Base-by-base conservation (phyloP, 768 basidiomycete species). In the Collybia mongolica region DNA sequence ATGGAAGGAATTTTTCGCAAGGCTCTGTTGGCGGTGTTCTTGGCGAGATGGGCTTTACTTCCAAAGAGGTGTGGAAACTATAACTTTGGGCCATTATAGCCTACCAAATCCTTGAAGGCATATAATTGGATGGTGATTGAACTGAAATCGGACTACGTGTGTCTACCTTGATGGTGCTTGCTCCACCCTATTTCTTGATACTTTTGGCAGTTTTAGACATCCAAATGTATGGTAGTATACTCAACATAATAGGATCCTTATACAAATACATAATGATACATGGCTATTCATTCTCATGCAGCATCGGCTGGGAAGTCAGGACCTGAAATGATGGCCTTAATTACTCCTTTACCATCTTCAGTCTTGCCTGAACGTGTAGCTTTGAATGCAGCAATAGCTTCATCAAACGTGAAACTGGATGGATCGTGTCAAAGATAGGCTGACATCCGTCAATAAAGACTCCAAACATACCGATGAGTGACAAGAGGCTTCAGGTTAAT, bases 301-400 rank as follows among this genome's bases (percentile, higher is more conserved):
- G 47, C 70, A 45, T 76, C 72, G 46, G 74, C 55, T 18, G 72
- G 60, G 40, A 84, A 78, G 56, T 76, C 87, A 38, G 90, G 90
- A 5, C 91, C 91, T 42, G 87, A 88, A 56, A 95, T 93, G 55
- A 96, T 85, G 28, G 82, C 85, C 70, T 97, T 96, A 63, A 96
- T 95, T 38, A 94, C 86, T 28, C 80, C 80, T 67, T 86, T 90
- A 41, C 94, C 95, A 62, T 98, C 90, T 47, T 80, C 74, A 42
- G 92, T 86, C 75, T 87, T 90, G 23, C 94, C 93, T 17, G 71
- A 66, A 51, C 83, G 80, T 32, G 89, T 97, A 12, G 87, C 83
- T 49, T 88, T 72, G 78, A 98, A 97, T 2, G 94, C 96, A 44
- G 73, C 72, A 19, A 81, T 68, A 42, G 93, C 91, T 11, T 93